These are phyloP conservation scores for Saccharomycopsis hybrid DNA, from an alignment of 1,139 yeast species.

Conservation along the genomic window DNA sequence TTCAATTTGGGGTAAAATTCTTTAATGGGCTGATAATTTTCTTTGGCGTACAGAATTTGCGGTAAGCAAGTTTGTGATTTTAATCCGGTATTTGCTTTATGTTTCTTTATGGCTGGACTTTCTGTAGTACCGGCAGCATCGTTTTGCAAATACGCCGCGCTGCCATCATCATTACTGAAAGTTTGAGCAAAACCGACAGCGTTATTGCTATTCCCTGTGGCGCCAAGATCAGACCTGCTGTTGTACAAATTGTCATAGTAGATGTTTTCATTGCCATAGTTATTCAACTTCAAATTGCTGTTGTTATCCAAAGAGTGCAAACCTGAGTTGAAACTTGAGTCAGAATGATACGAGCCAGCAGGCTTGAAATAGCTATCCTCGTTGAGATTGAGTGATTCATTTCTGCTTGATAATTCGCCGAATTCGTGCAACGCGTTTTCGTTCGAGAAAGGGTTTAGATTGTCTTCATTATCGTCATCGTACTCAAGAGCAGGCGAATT, in stretches of 20 bases:
- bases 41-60: not conserved
- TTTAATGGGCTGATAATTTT: conserved; percentile 8
- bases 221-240: no score
- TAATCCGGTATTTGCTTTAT: not conserved
- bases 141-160: no score
- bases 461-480: not conserved
- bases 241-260: not conserved
- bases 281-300: not conserved
- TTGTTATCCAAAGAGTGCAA: not conserved
- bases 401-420: not conserved
- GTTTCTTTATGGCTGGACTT: not conserved
- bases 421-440: conserved; percentile 4
- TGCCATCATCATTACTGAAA: no score
- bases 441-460: conserved; percentile 9
- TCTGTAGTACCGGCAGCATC: no score
- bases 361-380: not conserved
- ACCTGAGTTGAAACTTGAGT: conserved; percentile 5
- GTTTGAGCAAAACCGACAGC: no score
- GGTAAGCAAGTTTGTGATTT: no score
- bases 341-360: not conserved
- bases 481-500: not conserved
- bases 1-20: conserved; percentile 1
- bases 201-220: no score
- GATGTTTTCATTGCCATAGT: not conserved
- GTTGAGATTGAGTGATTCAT: not conserved